These are phyloP conservation scores for Colletotrichum godetiae DNA, from an alignment of 2,329 filamentous ascomycete genomes.

Conservation along the genomic window DNA sequence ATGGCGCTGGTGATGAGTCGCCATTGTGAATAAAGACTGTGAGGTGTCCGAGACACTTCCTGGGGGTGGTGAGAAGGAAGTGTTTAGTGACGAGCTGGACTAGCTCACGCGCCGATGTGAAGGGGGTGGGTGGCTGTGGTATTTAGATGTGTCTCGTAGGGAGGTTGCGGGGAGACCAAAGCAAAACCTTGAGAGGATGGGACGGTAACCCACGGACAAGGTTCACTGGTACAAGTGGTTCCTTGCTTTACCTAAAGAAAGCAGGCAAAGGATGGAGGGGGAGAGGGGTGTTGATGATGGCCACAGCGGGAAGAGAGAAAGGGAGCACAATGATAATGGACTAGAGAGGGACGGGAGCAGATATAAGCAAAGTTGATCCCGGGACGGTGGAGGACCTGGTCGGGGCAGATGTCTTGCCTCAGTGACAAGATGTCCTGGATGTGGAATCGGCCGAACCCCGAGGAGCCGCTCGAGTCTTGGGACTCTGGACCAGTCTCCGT, in stretches of 20 bases:
- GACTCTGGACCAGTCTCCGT: constrained; percentile 23
- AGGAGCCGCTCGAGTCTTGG: background rate
- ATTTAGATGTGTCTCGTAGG: constrained; percentile 10
- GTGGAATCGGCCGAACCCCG: constrained; percentile 31
- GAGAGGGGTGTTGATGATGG: constrained; percentile 5
- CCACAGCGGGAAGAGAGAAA: constrained; percentile 14
- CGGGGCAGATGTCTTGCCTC: constrained; percentile 13
- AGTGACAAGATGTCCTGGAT: constrained; percentile 3
- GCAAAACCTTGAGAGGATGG: constrained; percentile 22
- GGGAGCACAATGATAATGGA: background rate
- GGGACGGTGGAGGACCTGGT: constrained; percentile 18
- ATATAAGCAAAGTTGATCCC: constrained; percentile 31
- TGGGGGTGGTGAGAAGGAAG: background rate
- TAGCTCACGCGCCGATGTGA: constrained; percentile 2
- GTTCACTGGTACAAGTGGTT: constrained; percentile 15
- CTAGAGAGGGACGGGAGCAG: constrained; percentile 29
- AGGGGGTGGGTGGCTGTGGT: background rate
- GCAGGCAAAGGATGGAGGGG: constrained; percentile 7
- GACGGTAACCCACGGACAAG: constrained; percentile 20
- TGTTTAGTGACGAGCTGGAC: background rate
- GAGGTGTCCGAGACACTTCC: constrained; percentile 1
- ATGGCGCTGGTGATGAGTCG: constrained; percentile 50
- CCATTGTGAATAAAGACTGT: constrained; percentile 7
- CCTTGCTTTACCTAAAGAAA: constrained; percentile 24
- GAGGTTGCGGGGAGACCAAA: constrained; percentile 19